Conservation (phyloP, 2,329 filamentous ascomycete genomes). For the Teratosphaeria gauchensis region DNA sequence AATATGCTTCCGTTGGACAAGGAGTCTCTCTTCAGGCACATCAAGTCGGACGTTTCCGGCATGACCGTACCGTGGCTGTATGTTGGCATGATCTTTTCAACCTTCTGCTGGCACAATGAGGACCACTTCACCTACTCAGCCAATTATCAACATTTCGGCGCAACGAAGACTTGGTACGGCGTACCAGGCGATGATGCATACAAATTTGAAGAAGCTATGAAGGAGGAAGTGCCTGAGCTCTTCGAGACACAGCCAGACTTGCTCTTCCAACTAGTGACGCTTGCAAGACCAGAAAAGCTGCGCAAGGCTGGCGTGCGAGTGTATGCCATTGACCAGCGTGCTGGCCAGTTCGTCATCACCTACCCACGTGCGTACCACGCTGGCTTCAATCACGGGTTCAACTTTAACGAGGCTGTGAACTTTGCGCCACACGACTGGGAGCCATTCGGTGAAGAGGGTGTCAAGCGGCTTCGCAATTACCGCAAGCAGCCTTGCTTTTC, state of each 20-base stretch:
- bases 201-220: constrained; percentile 93
- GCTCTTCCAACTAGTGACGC: constrained; percentile 91
- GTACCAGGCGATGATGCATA: constrained; percentile 89
- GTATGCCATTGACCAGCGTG: constrained; percentile 89
- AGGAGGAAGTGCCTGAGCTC: constrained; percentile 84
- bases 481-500: constrained; percentile 92
- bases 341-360: constrained; percentile 91
- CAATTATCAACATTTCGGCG: constrained; percentile 96
- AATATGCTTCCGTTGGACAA: constrained; percentile 84
- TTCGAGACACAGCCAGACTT: constrained; percentile 96
- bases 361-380: constrained; percentile 97
- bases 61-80: constrained; percentile 99
- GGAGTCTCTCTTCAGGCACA: constrained; percentile 89
- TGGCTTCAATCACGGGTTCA: constrained; percentile 96
- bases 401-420: constrained; percentile 98
- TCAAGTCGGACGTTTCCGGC: constrained; percentile 95
- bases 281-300: constrained; percentile 85
- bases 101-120: constrained; percentile 99
- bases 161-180: constrained; percentile 98
- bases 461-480: constrained; percentile 77
- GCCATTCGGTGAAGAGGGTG: constrained; percentile 75
- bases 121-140: constrained; percentile 97
- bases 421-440: constrained; percentile 96
- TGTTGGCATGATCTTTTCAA: constrained; percentile 98
- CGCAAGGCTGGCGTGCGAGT: constrained; percentile 88